Conservation (phyloP, 2,329 filamentous ascomycete species). For the Fusarium illudens region DNA sequence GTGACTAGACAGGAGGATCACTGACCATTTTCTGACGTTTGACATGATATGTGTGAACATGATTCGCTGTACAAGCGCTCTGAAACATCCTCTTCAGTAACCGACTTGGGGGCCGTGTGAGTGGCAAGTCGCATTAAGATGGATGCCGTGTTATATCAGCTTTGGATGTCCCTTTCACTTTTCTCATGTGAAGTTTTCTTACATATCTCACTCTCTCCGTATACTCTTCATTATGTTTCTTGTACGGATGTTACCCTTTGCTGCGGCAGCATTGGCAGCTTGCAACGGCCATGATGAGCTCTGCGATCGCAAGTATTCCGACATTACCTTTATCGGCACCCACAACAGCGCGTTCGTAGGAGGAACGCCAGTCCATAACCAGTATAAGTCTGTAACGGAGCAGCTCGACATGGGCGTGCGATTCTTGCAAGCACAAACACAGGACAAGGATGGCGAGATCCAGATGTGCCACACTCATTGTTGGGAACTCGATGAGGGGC, state of each 20-base stretch:
- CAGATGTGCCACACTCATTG: conserved; percentile 73
- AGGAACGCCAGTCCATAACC: conserved; percentile 62
- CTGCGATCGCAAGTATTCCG: conserved; percentile 65
- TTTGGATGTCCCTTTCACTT: not conserved
- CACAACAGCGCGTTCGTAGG: conserved; percentile 74
- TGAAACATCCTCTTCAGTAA: conserved; percentile 8
- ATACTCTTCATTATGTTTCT: conserved; percentile 19
- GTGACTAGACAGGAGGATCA: not conserved
- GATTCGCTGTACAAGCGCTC: conserved; percentile 8
- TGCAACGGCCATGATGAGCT: conserved; percentile 68
- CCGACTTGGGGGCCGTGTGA: not conserved
- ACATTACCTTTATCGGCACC: conserved; percentile 68
- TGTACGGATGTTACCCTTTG: conserved; percentile 27
- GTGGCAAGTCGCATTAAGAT: not conserved
- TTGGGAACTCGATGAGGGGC: conserved; percentile 65
- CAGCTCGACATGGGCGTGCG: conserved; percentile 71
- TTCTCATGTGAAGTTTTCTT: not conserved
- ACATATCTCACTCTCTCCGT: not conserved
- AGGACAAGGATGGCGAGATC: conserved; percentile 59
- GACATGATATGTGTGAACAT: conserved; percentile 4
- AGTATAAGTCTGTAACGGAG: conserved; percentile 64
- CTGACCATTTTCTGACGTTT: not conserved
- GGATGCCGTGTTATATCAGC: not conserved
- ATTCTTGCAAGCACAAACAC: conserved; percentile 71
- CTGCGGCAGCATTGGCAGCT: conserved; percentile 32